Evolutionary conservation across 805 yeast species (phyloP).

Genomic region (Wickerhamiella australiensis): DNA sequence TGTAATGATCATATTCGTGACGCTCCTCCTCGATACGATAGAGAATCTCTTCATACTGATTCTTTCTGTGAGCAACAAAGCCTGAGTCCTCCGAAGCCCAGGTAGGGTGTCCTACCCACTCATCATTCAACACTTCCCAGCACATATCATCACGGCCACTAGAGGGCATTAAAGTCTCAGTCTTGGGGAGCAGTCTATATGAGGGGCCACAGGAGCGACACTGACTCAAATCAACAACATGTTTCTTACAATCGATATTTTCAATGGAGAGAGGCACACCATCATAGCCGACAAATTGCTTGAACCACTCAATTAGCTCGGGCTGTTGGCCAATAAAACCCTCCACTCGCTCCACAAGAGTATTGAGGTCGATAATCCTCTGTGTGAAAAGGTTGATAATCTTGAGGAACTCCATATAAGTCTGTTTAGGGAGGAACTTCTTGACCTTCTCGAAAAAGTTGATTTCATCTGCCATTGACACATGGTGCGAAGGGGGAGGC

Average conservation of each 20-base stretch:
- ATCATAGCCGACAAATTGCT: constrained; percentile 77
- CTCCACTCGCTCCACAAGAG: constrained; percentile 73
- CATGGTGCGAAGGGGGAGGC: constrained; percentile 37
- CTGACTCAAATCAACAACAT: constrained; percentile 73
- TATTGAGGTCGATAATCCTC: constrained; percentile 72
- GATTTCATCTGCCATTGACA: constrained; percentile 68
- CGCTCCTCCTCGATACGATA: constrained; percentile 96
- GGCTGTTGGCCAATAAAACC: constrained; percentile 70
- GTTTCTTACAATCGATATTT: constrained; percentile 76
- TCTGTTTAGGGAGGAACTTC: constrained; percentile 74
- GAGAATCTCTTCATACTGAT: constrained; percentile 91
- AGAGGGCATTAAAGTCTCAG: constrained; percentile 93
- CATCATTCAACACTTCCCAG: constrained; percentile 96
- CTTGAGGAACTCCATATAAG: constrained; percentile 86
- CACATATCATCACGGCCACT: constrained; percentile 98
- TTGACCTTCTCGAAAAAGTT: constrained; percentile 86
- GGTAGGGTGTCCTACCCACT: constrained; percentile 99
- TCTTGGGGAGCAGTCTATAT: constrained; percentile 80
- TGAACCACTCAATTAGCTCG: constrained; percentile 84
- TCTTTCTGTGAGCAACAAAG: constrained; percentile 95
- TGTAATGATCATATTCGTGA: constrained; percentile 90
- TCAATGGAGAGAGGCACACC: constrained; percentile 80
- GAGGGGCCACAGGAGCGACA: constrained; percentile 95
- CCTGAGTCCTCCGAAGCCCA: constrained; percentile 99
- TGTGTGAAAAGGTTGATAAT: constrained; percentile 78